Conservation (phyloP, 306 rosid genomes). For the Rosa persica region DNA sequence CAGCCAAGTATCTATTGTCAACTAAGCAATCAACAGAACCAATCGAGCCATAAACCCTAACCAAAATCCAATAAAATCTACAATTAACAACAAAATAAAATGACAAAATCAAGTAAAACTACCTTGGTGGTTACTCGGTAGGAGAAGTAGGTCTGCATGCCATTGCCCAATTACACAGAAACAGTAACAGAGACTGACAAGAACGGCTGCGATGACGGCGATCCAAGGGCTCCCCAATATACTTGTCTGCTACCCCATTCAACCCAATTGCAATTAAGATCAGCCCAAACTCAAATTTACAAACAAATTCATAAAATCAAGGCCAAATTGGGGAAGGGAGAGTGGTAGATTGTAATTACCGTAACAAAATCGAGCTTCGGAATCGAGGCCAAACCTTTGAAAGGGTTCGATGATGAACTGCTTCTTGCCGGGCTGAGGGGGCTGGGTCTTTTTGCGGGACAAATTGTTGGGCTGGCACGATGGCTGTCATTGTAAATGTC, state of each 20-base stretch:
- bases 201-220: slow-evolving; percentile 74
- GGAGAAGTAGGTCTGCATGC: slow-evolving; percentile 92
- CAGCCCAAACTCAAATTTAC: background rate
- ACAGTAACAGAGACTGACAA: slow-evolving; percentile 83
- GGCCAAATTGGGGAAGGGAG: background rate
- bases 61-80: background rate
- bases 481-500: no score
- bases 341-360: slow-evolving; percentile 52
- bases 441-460: no score
- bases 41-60: background rate
- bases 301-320: background rate
- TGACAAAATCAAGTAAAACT: background rate
- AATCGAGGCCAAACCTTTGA: no score
- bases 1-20: background rate
- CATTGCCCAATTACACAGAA: slow-evolving; percentile 96
- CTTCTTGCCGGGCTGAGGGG: no score
- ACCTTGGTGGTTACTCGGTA: slow-evolving; percentile 93
- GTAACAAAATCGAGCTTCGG: background rate
- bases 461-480: no score
- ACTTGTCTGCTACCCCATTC: slow-evolving; percentile 64
- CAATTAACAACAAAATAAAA: background rate
- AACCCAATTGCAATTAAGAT: no score
- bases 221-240: slow-evolving; percentile 86
- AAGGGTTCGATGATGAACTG: no score
- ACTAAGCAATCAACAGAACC: background rate